Percentiles rank a stretch among this genome's conserved stretches.
Conservation (phyloP, 768 basidiomycete species). For the Grammothele lineata region DNA sequence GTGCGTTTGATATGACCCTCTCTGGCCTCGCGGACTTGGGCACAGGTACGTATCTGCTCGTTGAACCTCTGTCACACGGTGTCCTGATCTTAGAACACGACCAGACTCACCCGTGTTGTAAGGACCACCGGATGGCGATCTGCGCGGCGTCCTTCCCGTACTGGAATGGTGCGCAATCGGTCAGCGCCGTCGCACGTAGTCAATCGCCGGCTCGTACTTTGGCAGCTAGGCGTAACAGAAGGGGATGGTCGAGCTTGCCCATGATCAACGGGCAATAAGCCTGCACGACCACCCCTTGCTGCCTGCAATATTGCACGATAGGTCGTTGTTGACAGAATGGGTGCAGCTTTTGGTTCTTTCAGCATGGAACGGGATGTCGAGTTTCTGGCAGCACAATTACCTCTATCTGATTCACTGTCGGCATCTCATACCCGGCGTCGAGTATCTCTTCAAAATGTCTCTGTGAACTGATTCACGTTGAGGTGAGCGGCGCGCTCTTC, state of each 20-base stretch:
- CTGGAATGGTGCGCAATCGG: constrained; percentile 7
- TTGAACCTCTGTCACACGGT: too few species aligned
- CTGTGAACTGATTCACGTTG: constrained; percentile 41
- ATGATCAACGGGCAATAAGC: constrained; percentile 66
- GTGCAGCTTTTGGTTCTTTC: constrained; percentile 45
- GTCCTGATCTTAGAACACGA: too few species aligned
- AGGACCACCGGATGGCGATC: constrained; percentile 86
- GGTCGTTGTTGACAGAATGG: constrained; percentile 77
- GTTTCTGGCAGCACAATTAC: constrained; percentile 30
- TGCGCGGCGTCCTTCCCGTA: constrained; percentile 61
- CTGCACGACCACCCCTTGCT: constrained; percentile 34
- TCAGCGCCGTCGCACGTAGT: background rate
- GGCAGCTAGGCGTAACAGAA: constrained; percentile 48
- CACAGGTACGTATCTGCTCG: constrained; percentile 38
- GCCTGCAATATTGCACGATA: constrained; percentile 66
- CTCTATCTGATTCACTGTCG: constrained; percentile 82
- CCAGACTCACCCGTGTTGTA: constrained; percentile 66
- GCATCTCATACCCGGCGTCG: constrained; percentile 55
- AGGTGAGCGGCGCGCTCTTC: too few species aligned
- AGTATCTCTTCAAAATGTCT: constrained; percentile 75
- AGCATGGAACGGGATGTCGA: too few species aligned
- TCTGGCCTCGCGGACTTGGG: constrained; percentile 42
- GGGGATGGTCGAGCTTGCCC: constrained; percentile 40
- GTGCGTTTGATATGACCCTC: constrained; percentile 40
- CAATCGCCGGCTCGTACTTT: constrained; percentile 36